Evolutionary conservation across 1,139 yeast species (phyloP).

Genomic region (Blastobotrys raffinosifermentans): DNA sequence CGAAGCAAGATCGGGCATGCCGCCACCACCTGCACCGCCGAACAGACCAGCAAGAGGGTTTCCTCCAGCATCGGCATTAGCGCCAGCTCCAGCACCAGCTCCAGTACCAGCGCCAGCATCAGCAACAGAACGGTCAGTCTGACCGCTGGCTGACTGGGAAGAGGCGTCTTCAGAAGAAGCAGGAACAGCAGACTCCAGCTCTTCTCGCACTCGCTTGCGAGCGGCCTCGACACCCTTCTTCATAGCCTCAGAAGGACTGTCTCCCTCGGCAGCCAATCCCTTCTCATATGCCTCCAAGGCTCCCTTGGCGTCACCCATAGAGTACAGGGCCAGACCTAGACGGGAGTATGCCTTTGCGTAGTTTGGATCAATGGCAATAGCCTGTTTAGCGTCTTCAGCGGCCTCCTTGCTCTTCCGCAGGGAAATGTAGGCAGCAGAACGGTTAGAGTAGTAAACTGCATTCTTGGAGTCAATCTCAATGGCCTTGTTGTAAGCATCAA

Average conservation of each 20-base stretch:
- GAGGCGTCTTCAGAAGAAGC: slow-evolving; percentile 30
- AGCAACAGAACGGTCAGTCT: slow-evolving; percentile 28
- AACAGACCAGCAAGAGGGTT: slow-evolving; percentile 35
- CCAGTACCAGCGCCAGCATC: slow-evolving; percentile 31
- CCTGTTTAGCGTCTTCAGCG: slow-evolving; percentile 72
- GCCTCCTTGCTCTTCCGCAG: slow-evolving; percentile 70
- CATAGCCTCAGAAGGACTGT: slow-evolving; percentile 82
- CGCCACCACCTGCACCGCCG: slow-evolving; percentile 59
- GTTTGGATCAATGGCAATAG: slow-evolving; percentile 68
- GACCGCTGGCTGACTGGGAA: slow-evolving; percentile 29
- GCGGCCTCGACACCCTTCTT: slow-evolving; percentile 91
- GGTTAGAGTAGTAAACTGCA: slow-evolving; percentile 82
- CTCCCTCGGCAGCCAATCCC: slow-evolving; percentile 86
- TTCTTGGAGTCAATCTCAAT: slow-evolving; percentile 62
- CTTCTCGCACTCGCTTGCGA: slow-evolving; percentile 74
- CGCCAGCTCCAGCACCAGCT: slow-evolving; percentile 31
- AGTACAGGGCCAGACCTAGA: slow-evolving; percentile 87
- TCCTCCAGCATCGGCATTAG: too few relatives aligned
- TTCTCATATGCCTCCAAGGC: slow-evolving; percentile 85
- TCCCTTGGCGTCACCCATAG: slow-evolving; percentile 82
- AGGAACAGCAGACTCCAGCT: slow-evolving; percentile 41
- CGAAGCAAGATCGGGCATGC: slow-evolving; percentile 67
- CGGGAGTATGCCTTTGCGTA: slow-evolving; percentile 94
- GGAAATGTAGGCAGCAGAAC: slow-evolving; percentile 96
- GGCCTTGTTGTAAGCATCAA: slow-evolving; percentile 77